phyloP scores from a whole-genome alignment of 2,329 filamentous ascomycete species.

The Fusarium annulatum region DNA sequence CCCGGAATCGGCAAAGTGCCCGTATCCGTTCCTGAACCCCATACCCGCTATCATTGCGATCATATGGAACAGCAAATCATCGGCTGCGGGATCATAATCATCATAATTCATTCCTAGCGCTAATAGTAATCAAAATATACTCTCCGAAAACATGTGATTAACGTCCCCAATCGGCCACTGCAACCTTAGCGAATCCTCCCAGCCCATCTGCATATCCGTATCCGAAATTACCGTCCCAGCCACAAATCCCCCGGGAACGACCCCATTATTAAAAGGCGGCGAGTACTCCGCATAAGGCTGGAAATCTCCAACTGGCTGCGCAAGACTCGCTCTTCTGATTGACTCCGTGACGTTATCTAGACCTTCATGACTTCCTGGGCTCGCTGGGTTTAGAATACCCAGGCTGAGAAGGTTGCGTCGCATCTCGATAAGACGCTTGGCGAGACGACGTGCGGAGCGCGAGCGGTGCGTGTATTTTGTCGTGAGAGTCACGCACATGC shows the following conservation, averaged over 20 bases:
- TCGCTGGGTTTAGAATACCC: slow-evolving; percentile 5
- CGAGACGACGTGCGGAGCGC: slow-evolving; percentile 13
- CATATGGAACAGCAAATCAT: not conserved
- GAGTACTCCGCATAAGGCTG: slow-evolving; percentile 12
- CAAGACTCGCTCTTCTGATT: slow-evolving; percentile 4
- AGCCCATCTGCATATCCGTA: slow-evolving; percentile 27
- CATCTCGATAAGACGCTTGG: slow-evolving; percentile 24
- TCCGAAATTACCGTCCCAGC: slow-evolving; percentile 5
- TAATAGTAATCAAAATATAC: slow-evolving; percentile 10
- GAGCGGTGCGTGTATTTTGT: slow-evolving; percentile 19
- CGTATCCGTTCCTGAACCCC: not conserved
- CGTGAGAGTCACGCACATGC: slow-evolving; percentile 23
- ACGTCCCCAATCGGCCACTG: slow-evolving; percentile 32
- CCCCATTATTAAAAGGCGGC: slow-evolving; percentile 2
- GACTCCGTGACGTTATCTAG: slow-evolving; percentile 21
- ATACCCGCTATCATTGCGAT: not conserved
- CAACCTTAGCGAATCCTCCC: slow-evolving; percentile 24
- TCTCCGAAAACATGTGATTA: slow-evolving; percentile 33
- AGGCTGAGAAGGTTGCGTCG: slow-evolving; percentile 11
- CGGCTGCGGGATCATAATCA: not conserved
- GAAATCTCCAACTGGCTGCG: not conserved
- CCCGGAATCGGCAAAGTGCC: not conserved
- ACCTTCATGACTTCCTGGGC: slow-evolving; percentile 7
- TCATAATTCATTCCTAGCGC: not conserved
- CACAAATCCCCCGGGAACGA: not conserved